A percentile compares a stretch with the other conserved stretches of the same genome.
These are phyloP conservation scores for Cenchrus purpureus DNA, from an alignment of 176 grass and related monocot species.

Conservation along the genomic window DNA sequence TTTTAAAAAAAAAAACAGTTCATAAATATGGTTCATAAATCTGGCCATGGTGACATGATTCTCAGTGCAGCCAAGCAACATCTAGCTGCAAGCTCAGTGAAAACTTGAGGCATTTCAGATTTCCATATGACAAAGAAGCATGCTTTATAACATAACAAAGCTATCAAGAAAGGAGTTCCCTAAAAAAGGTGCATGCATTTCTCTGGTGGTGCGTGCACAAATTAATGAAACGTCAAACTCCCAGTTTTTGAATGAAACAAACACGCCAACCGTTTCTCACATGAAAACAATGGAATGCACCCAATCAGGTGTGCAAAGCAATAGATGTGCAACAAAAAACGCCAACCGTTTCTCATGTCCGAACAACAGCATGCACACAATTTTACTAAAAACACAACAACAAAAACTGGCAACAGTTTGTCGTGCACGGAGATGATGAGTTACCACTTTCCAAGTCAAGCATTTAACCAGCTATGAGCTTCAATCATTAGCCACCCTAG, in stretches of 20 bases:
- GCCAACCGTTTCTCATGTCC: not conserved
- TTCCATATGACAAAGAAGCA: conserved; percentile 14
- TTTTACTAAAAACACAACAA: not conserved
- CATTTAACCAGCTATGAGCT: conserved; percentile 16
- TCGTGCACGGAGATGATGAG: not conserved
- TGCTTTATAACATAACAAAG: not conserved
- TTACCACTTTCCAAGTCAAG: not conserved
- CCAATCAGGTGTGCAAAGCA: conserved; percentile 15
- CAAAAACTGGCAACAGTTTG: conserved; percentile 7
- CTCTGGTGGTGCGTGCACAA: not conserved
- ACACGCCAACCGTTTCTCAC: not conserved
- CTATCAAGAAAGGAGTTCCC: not conserved
- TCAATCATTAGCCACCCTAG: not conserved
- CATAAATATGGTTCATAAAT: not conserved
- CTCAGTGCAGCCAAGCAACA: not conserved
- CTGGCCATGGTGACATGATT: not conserved
- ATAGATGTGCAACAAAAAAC: not conserved
- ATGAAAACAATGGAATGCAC: not conserved
- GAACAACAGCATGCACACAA: not conserved
- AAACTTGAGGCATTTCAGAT: not conserved
- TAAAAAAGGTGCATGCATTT: not conserved
- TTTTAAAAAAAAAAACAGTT: conserved; percentile 12
- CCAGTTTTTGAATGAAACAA: not conserved
- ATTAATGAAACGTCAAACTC: conserved; percentile 11
- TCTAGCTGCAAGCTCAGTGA: not conserved